Conservation (phyloP, 106 monocot species). For the Acorus gramineus region DNA sequence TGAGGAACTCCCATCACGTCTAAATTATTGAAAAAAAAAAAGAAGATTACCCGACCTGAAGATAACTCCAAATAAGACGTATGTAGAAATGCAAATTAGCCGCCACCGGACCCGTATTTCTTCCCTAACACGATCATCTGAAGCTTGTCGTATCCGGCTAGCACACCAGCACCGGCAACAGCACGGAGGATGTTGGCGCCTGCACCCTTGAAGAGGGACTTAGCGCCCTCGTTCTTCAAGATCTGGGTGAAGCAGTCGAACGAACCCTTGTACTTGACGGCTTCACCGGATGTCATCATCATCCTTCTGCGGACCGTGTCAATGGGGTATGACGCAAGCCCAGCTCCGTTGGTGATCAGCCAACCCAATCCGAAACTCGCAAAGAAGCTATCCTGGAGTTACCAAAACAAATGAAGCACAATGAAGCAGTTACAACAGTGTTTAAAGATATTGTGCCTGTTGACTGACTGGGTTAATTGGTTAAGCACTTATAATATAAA, state of each 20-base stretch:
- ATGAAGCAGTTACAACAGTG: neutral
- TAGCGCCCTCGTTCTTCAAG: constrained; percentile 29
- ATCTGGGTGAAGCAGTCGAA: constrained; percentile 22
- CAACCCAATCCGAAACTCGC: constrained; percentile 21
- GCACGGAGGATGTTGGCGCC: constrained; percentile 29
- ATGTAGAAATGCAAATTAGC: neutral
- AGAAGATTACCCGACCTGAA: too few species aligned
- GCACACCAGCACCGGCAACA: constrained; percentile 31
- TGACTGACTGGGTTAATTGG: too few species aligned
- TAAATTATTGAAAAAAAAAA: too few species aligned
- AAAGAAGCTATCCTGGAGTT: constrained; percentile 28
- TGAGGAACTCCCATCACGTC: too few species aligned
- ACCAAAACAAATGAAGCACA: too few species aligned
- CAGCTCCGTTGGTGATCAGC: constrained; percentile 19
- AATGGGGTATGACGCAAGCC: constrained; percentile 16
- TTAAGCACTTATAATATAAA: too few species aligned
- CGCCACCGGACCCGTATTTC: constrained; percentile 30
- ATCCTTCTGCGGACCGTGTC: constrained; percentile 22
- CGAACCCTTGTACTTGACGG: constrained; percentile 21
- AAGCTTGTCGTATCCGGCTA: constrained; percentile 27
- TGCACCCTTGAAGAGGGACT: constrained; percentile 23
- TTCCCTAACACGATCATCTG: constrained; percentile 30
- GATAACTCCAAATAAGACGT: too few species aligned
- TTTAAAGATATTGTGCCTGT: too few species aligned
- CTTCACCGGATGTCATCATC: constrained; percentile 26